phyloP scores from a whole-genome alignment of 148 eudicot genomes.

The Cornus florida region DNA sequence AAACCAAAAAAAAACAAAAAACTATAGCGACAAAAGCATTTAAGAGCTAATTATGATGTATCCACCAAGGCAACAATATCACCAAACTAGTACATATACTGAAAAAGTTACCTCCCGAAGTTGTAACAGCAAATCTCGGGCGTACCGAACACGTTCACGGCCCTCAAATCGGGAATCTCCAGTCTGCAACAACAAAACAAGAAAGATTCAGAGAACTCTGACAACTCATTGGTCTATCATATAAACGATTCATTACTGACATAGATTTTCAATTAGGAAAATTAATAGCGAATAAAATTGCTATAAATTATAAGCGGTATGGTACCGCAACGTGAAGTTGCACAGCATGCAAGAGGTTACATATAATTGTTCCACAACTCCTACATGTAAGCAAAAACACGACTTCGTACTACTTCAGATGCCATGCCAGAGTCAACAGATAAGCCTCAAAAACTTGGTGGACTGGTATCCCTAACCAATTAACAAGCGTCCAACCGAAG shows the following conservation, averaged over 20 bases:
- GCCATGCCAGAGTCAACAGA: background rate
- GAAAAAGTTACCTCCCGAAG: slow-evolving; percentile 68
- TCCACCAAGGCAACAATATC: background rate
- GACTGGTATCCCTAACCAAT: background rate
- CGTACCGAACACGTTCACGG: slow-evolving; percentile 72
- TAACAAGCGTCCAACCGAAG: background rate
- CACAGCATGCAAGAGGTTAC: background rate
- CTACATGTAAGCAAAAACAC: background rate
- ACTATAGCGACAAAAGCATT: background rate
- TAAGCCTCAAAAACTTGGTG: background rate
- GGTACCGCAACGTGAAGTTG: background rate
- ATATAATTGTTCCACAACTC: background rate
- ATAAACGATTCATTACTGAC: background rate
- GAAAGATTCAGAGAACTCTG: background rate
- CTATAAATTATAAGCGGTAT: background rate
- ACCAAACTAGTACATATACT: background rate
- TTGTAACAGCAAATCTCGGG: slow-evolving; percentile 74
- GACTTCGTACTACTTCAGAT: background rate
- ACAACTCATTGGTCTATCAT: background rate
- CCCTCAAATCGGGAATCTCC: slow-evolving; percentile 87
- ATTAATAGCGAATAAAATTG: background rate
- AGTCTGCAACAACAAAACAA: slow-evolving; percentile 38
- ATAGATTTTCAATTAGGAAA: background rate
- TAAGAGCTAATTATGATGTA: background rate
- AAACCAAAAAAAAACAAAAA: too few species aligned